Evolutionary conservation across 1,139 yeast genomes (phyloP).

Genomic region (Kodamaea fungicola): DNA sequence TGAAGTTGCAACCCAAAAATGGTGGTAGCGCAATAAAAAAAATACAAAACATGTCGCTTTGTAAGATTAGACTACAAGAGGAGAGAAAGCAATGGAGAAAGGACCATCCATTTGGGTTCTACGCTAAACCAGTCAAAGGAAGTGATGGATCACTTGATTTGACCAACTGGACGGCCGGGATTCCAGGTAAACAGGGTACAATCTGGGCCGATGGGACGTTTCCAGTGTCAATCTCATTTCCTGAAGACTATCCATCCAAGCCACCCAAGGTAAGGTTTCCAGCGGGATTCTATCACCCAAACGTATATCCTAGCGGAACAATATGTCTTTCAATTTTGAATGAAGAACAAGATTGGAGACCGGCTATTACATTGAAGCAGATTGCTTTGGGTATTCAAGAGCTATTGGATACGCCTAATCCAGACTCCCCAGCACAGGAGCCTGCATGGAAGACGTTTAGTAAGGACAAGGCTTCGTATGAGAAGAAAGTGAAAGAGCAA

Average conservation of each 20-base stretch:
- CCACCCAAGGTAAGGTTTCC: slow-evolving; percentile 94
- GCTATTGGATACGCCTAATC: slow-evolving; percentile 83
- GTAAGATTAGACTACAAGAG: slow-evolving; percentile 78
- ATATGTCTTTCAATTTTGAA: slow-evolving; percentile 88
- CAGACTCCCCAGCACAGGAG: slow-evolving; percentile 95
- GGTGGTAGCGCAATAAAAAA: too few relatives aligned
- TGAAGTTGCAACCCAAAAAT: too few relatives aligned
- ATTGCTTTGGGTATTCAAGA: slow-evolving; percentile 92
- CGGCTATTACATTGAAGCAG: slow-evolving; percentile 90
- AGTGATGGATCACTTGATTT: slow-evolving; percentile 81
- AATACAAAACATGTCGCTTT: slow-evolving; percentile 40
- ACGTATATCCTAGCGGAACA: slow-evolving; percentile 95
- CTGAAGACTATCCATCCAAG: slow-evolving; percentile 92
- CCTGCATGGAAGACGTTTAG: slow-evolving; percentile 90
- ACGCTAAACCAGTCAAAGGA: slow-evolving; percentile 79
- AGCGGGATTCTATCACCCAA: slow-evolving; percentile 89
- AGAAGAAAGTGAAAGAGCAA: slow-evolving; percentile 76
- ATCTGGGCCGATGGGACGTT: slow-evolving; percentile 86
- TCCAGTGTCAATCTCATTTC: slow-evolving; percentile 80
- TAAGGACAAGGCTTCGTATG: slow-evolving; percentile 65
- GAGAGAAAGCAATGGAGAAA: slow-evolving; percentile 96
- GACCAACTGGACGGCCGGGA: slow-evolving; percentile 89
- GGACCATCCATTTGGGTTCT: slow-evolving; percentile 97
- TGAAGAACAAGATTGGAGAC: slow-evolving; percentile 98
- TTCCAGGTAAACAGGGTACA: slow-evolving; percentile 88